Conservation (phyloP, 108 stramenopile genomes). For the Nitzschia sp. region DNA sequence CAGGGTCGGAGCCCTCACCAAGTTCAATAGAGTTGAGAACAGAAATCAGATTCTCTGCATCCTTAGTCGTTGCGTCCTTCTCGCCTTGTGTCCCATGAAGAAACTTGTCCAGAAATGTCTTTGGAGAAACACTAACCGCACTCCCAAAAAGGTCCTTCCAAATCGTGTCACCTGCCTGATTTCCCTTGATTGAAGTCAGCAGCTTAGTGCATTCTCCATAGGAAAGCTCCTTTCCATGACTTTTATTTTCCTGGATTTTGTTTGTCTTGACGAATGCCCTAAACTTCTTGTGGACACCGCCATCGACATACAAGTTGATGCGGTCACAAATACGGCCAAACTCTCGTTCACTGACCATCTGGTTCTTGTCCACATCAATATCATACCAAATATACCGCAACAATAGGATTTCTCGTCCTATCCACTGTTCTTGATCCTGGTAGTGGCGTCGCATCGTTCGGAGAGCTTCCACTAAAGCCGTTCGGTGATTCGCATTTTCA, state of each 20-base stretch:
- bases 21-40: slow-evolving; percentile 52
- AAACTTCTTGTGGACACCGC: slow-evolving; percentile 14
- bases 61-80: slow-evolving; percentile 40
- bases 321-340: slow-evolving; percentile 52
- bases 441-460: slow-evolving; percentile 42
- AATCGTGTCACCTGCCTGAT: slow-evolving; percentile 25
- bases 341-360: slow-evolving; percentile 43
- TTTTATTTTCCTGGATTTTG: slow-evolving; percentile 1
- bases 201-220: slow-evolving; percentile 53
- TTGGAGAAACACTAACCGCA: slow-evolving; percentile 42
- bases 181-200: slow-evolving; percentile 27
- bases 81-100: slow-evolving; percentile 54
- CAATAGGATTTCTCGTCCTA: slow-evolving; percentile 49
- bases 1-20: slow-evolving; percentile 16
- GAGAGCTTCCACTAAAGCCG: slow-evolving; percentile 41
- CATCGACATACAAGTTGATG: slow-evolving; percentile 63
- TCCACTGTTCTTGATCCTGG: slow-evolving; percentile 25
- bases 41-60: slow-evolving; percentile 48
- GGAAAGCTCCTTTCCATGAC: slow-evolving; percentile 24
- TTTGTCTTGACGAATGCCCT: neutral
- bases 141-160: slow-evolving; percentile 57
- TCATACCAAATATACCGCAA: slow-evolving; percentile 81
- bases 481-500: slow-evolving; percentile 39
- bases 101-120: slow-evolving; percentile 54
- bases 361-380: slow-evolving; percentile 56